These are phyloP conservation scores for Nakazawaea wyomingensis DNA, from an alignment of 805 yeast species.

Conservation along the genomic window DNA sequence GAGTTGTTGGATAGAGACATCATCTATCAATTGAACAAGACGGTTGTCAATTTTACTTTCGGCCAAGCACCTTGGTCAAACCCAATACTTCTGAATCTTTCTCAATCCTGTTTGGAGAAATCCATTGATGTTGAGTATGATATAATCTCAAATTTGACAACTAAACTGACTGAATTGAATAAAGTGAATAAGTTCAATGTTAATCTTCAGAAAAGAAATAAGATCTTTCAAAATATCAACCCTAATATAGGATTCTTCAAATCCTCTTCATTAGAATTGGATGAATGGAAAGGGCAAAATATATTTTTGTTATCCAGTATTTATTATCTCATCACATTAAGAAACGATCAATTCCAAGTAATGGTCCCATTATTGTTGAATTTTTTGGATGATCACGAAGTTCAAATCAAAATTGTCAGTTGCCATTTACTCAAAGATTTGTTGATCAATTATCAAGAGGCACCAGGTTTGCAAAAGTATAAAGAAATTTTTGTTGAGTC, in stretches of 20 bases:
- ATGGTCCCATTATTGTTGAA: conserved; percentile 4
- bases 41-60: not conserved
- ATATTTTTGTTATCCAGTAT: not conserved
- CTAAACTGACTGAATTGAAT: conserved; percentile 2
- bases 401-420: conserved; percentile 2
- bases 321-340: not conserved
- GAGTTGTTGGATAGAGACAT: not conserved
- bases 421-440: conserved; percentile 4
- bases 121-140: not conserved
- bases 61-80: conserved; percentile 4
- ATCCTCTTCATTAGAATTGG: conserved; percentile 7
- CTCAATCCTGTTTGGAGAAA: not conserved
- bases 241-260: conserved; percentile 8
- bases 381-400: conserved; percentile 12
- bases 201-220: not conserved
- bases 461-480: not conserved
- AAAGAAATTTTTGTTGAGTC: conserved; percentile 7
- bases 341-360: not conserved
- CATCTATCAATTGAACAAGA: not conserved
- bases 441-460: not conserved
- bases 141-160: not conserved
- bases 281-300: conserved; percentile 9
- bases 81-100: not conserved
- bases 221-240: conserved; percentile 1
- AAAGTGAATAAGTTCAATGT: conserved; percentile 5